These are phyloP conservation scores for Pichia sp. DNA, from an alignment of 1,139 yeast genomes.

Conservation along the genomic window DNA sequence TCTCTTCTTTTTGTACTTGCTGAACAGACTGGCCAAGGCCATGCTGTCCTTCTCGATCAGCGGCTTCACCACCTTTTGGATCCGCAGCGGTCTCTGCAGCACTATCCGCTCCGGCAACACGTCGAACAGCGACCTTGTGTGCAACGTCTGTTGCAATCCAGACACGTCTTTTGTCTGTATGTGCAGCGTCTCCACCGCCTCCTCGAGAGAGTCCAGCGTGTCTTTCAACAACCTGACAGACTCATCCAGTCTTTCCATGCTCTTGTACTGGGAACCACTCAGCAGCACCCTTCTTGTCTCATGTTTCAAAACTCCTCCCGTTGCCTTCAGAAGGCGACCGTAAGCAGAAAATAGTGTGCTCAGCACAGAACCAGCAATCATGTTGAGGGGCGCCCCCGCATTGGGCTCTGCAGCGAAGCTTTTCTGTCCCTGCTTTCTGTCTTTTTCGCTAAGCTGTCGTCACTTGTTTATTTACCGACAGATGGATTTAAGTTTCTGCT, in stretches of 20 bases:
- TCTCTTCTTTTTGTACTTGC: slow-evolving; percentile 19
- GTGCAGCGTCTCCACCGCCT: slow-evolving; percentile 6
- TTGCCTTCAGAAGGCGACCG: too few species aligned
- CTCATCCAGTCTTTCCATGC: slow-evolving; percentile 7
- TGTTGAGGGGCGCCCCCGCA: neutral
- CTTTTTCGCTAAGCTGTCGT: neutral
- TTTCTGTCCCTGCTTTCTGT: neutral
- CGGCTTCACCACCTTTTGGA: slow-evolving; percentile 24
- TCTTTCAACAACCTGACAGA: slow-evolving; percentile 12
- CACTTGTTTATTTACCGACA: neutral
- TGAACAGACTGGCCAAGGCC: slow-evolving; percentile 17
- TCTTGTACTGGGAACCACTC: too few species aligned
- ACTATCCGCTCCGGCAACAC: slow-evolving; percentile 27
- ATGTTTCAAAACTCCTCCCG: too few species aligned
- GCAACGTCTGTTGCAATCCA: slow-evolving; percentile 1
- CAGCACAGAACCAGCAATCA: too few species aligned
- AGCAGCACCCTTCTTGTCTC: too few species aligned
- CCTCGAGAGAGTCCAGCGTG: slow-evolving; percentile 4
- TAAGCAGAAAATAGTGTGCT: too few species aligned
- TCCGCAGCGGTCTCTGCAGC: slow-evolving; percentile 17
- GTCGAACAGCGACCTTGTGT: slow-evolving; percentile 25
- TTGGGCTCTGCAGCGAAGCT: slow-evolving; percentile 4
- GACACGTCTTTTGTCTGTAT: slow-evolving; percentile 8
- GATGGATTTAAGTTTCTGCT: neutral
- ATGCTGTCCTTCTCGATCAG: slow-evolving; percentile 20